A percentile compares a stretch with the other conserved stretches of the same genome.
Conservation (phyloP, 2,329 filamentous ascomycete genomes). For the Phialemoniopsis sp. region DNA sequence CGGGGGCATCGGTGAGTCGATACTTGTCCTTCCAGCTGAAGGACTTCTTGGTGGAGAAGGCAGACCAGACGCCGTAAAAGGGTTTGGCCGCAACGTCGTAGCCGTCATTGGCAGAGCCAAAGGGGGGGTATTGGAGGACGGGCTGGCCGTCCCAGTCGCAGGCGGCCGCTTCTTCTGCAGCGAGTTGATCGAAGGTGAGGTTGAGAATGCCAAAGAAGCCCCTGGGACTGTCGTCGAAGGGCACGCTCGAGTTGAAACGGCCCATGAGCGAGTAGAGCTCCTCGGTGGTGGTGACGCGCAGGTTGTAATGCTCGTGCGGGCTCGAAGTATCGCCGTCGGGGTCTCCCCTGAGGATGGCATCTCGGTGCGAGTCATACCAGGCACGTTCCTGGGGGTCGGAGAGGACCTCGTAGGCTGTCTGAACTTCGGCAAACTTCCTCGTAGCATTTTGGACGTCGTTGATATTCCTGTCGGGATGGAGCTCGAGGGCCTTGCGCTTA, state of each 20-base stretch:
- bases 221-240: slow-evolving; percentile 73
- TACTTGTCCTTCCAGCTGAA: slow-evolving; percentile 91
- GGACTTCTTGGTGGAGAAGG: slow-evolving; percentile 78
- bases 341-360: slow-evolving; percentile 71
- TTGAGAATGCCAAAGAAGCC: slow-evolving; percentile 83
- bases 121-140: slow-evolving; percentile 67
- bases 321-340: slow-evolving; percentile 29
- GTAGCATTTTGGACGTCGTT: slow-evolving; percentile 82
- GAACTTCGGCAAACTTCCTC: slow-evolving; percentile 81
- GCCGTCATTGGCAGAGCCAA: slow-evolving; percentile 70
- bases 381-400: slow-evolving; percentile 92
- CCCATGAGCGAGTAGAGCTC: slow-evolving; percentile 76
- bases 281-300: slow-evolving; percentile 73
- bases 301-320: slow-evolving; percentile 46
- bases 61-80: slow-evolving; percentile 79
- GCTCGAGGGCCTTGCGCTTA: slow-evolving; percentile 80
- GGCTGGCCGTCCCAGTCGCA: slow-evolving; percentile 63
- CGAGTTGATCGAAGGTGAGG: slow-evolving; percentile 75
- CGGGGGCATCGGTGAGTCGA: slow-evolving; percentile 78
- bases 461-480: slow-evolving; percentile 93
- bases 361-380: slow-evolving; percentile 95
- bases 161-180: slow-evolving; percentile 73
- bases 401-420: slow-evolving; percentile 91
- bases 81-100: slow-evolving; percentile 73
- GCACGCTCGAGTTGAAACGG: slow-evolving; percentile 72